Percentiles rank a stretch among this genome's conserved stretches.
Evolutionary conservation across 768 basidiomycete species (phyloP).

Genomic region (Auricularia heimuer): DNA sequence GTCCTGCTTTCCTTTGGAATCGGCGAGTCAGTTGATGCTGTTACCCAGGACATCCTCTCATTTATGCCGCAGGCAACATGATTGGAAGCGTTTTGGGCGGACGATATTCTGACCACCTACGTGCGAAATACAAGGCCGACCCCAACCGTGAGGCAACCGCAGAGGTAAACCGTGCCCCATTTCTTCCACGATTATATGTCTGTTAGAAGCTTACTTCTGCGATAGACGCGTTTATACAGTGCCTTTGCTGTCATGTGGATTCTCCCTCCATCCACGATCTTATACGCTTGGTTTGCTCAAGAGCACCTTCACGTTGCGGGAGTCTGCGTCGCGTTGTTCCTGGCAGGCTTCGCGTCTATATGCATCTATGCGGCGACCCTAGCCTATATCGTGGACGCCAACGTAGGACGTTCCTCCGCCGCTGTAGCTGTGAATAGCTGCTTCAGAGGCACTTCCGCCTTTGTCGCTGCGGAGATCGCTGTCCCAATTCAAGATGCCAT

Average conservation of each 20-base stretch:
- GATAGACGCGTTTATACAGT: constrained; percentile 63
- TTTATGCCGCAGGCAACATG: constrained; percentile 30
- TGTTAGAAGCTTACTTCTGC: constrained; percentile 1
- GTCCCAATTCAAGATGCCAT: constrained; percentile 54
- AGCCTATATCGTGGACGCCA: constrained; percentile 82
- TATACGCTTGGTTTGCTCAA: constrained; percentile 67
- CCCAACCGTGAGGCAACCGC: neutral
- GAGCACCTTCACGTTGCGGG: constrained; percentile 54
- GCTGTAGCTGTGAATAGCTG: constrained; percentile 59
- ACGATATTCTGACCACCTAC: constrained; percentile 43
- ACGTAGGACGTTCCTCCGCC: constrained; percentile 48
- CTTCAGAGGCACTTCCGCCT: constrained; percentile 61
- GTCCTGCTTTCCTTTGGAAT: constrained; percentile 67
- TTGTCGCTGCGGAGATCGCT: constrained; percentile 60
- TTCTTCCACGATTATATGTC: no score
- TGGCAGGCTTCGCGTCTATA: constrained; percentile 63
- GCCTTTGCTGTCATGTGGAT: constrained; percentile 43
- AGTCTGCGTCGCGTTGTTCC: constrained; percentile 62
- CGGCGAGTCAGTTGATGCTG: constrained; percentile 28
- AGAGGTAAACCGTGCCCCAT: constrained; percentile 1
- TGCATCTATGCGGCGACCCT: constrained; percentile 60
- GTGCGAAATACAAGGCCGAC: constrained; percentile 29
- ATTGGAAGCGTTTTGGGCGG: constrained; percentile 49
- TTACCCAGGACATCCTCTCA: neutral
- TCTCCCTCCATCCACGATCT: constrained; percentile 48